phyloP scores from a whole-genome alignment of 257 asterid genomes.

The Solanum lycopersicoides region DNA sequence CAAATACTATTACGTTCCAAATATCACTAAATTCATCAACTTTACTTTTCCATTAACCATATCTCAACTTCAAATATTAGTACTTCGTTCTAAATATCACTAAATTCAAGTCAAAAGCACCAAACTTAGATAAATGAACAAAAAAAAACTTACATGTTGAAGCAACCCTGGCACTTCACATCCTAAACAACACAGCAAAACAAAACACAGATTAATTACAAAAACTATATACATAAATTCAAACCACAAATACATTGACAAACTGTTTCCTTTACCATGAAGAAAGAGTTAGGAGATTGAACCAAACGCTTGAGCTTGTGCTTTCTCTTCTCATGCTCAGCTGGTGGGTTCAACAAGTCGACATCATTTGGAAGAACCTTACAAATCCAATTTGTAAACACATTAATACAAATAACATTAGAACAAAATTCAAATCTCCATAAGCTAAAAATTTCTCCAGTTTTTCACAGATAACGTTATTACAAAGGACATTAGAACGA shows the following conservation, averaged over 20 bases:
- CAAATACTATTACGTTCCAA: neutral
- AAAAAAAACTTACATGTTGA: conserved; percentile 16
- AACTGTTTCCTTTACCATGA: conserved; percentile 1
- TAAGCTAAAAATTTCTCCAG: neutral
- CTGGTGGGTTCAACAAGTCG: conserved; percentile 20
- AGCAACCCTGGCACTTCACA: conserved; percentile 29
- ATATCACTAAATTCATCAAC: neutral
- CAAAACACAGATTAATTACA: neutral
- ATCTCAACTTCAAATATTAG: neutral
- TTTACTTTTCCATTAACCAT: neutral
- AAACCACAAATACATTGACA: neutral
- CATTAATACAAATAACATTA: neutral
- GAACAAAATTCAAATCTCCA: neutral
- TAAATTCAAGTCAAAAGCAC: neutral
- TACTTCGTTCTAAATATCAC: neutral
- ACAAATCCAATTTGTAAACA: neutral
- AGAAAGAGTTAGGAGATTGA: conserved; percentile 18
- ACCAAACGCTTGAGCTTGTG: conserved; percentile 26
- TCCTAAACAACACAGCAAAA: conserved; percentile 1
- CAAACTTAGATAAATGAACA: neutral
- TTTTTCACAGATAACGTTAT: neutral
- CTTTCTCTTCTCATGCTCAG: conserved; percentile 11
- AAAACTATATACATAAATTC: neutral
- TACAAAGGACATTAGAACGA: neutral
- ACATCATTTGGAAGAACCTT: conserved; percentile 19